Conservation (phyloP, 169 alveolate species). For the Babesia ovis region DNA sequence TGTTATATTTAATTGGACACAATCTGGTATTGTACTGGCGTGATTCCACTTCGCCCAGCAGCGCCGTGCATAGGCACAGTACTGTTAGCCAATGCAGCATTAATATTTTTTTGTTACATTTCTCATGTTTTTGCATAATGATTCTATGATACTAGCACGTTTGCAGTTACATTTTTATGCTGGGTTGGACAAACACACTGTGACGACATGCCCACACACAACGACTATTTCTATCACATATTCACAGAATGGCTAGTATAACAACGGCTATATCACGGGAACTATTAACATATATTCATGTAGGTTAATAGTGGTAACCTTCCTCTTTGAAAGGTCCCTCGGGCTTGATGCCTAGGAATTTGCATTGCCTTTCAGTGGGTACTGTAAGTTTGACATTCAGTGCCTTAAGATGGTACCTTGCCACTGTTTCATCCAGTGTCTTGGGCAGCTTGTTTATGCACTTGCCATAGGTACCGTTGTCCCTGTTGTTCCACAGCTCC, state of each 20-base stretch:
- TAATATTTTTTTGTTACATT: background rate
- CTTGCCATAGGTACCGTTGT: slow-evolving; percentile 69
- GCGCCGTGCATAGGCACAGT: background rate
- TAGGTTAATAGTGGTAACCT: slow-evolving; percentile 91
- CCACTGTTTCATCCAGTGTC: slow-evolving; percentile 96
- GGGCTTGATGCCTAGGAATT: slow-evolving; percentile 88
- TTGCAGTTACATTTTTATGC: too few relatives aligned
- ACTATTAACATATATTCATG: too few relatives aligned
- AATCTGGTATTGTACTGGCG: too few relatives aligned
- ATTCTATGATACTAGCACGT: too few relatives aligned
- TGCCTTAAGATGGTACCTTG: slow-evolving; percentile 92
- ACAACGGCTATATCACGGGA: too few relatives aligned
- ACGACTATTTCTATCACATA: too few relatives aligned
- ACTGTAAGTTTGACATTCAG: slow-evolving; percentile 92
- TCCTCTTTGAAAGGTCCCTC: slow-evolving; percentile 95
- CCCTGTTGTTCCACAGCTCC: slow-evolving; percentile 79
- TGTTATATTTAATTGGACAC: too few relatives aligned
- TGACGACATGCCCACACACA: too few relatives aligned
- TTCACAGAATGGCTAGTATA: too few relatives aligned
- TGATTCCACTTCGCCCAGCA: background rate
- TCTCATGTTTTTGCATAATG: background rate
- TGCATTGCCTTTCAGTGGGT: slow-evolving; percentile 91
- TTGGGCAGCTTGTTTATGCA: slow-evolving; percentile 92
- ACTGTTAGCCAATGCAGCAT: background rate
- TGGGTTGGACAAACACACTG: too few relatives aligned